Evolutionary conservation across 1,284 basidiomycete species (phyloP).

Genomic region (Moesziomyces antarcticus): DNA sequence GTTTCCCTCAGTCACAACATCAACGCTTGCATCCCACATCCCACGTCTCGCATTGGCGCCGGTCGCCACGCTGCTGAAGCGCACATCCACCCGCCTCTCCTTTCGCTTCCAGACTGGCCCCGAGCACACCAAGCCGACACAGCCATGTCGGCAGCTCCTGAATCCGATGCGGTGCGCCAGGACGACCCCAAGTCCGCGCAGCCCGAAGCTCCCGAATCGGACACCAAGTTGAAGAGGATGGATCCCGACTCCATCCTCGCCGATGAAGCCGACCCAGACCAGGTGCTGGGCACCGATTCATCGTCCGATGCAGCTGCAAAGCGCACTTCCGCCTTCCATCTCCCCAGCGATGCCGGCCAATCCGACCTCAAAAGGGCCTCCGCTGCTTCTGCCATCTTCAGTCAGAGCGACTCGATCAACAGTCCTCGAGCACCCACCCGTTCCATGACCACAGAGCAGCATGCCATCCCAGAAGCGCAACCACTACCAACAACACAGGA

Average conservation of each 20-base stretch:
- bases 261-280: conserved; percentile 57
- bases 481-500: conserved; percentile 74
- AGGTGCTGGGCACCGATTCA: conserved; percentile 50
- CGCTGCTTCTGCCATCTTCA: conserved; percentile 45
- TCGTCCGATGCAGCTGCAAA: conserved; percentile 37
- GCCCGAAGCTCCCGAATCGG: conserved; percentile 11
- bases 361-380: conserved; percentile 32
- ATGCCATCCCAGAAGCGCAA: conserved; percentile 69
- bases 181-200: conserved; percentile 5
- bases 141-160: conserved; percentile 24
- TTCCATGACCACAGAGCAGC: conserved; percentile 5
- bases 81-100: no score
- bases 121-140: not conserved
- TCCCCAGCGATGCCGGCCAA: conserved; percentile 6
- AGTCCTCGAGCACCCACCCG: conserved; percentile 10
- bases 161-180: conserved; percentile 13
- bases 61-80: no score
- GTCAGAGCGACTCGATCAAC: conserved; percentile 21
- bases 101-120: no score
- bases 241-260: conserved; percentile 59
- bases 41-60: no score
- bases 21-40: no score
- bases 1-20: no score
- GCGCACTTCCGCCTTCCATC: not conserved
- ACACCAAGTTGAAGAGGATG: conserved; percentile 40